Conservation (phyloP, 768 basidiomycete genomes). For the Lactarius vividus region DNA sequence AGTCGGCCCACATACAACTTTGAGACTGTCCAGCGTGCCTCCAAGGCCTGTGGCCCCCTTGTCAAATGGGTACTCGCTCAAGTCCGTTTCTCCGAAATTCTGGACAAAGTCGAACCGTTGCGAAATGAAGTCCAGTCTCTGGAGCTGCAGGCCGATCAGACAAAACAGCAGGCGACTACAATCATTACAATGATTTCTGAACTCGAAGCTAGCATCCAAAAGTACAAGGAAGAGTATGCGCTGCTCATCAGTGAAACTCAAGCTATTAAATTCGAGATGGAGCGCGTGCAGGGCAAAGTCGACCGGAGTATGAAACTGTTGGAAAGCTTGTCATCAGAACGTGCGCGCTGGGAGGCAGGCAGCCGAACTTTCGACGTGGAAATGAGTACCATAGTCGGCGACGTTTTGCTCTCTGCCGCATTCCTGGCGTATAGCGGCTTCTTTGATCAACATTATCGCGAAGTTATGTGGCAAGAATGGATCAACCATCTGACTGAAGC, state of each 20-base stretch:
- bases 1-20: constrained; percentile 90
- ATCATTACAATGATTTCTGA: constrained; percentile 92
- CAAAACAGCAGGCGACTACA: constrained; percentile 86
- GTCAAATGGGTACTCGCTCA: constrained; percentile 99
- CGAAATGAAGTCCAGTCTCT: constrained; percentile 93
- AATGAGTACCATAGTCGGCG: constrained; percentile 98
- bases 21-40: constrained; percentile 91
- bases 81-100: constrained; percentile 93
- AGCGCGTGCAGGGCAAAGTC: constrained; percentile 94
- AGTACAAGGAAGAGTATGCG: constrained; percentile 97
- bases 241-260: constrained; percentile 95
- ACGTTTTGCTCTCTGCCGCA: constrained; percentile 91
- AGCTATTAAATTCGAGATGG: constrained; percentile 97
- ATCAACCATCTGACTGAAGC: constrained; percentile 84
- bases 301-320: constrained; percentile 95
- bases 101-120: constrained; percentile 95
- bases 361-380: constrained; percentile 95
- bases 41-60: constrained; percentile 95
- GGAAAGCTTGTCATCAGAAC: constrained; percentile 92
- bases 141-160: constrained; percentile 90
- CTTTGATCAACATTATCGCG: constrained; percentile 98
- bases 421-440: constrained; percentile 97
- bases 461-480: constrained; percentile 97
- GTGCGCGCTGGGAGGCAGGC: constrained; percentile 89
- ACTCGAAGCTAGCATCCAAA: constrained; percentile 87